Evolutionary conservation across 805 yeast genomes (phyloP), one percentile per base, ranked within the genome.

Genomic region (Sugiyamaella valdiviana): DNA sequence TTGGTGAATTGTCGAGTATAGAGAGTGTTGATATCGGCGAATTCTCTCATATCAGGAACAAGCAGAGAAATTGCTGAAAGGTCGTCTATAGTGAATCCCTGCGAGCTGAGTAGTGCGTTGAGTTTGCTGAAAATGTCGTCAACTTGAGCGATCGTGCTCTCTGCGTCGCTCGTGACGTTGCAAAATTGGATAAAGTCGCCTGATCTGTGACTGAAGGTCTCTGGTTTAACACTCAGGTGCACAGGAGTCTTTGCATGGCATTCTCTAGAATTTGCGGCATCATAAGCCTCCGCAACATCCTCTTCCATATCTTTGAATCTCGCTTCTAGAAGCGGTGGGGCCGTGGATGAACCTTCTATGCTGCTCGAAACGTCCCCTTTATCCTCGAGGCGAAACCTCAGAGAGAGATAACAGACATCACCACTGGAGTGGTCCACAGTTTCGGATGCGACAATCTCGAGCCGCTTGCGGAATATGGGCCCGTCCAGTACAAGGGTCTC

Each of bases 401-500:
- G 63, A 40, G 72, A 74, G 54, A 85, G 67, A 57, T 83, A 87
- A 57, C 77, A 79, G 0, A 89, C 95, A 52, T 83, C 90, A 57
- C 79, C 89, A 45, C 70, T 52, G 0, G 81, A 67, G 52, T 75
- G 80, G 16, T 72, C 63, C 1, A 77, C 66, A 1, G 75, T 63
- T 23, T 70, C 60, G 14, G 62, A 62, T 1, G 72, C 67, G 1
- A 57, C 63, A 15, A 84, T 65, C 6, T 65, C 68, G 39, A 73
- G 48, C 36, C 78, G 80, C 41, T 76, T 70, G 26, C 67, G 68
- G 68, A 91, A 93, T 51, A 87, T 82, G 0, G 96, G 95, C 1
- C 95, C 87, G 64, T 93, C 96, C 23, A 93, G 70, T 2, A 91
- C 98, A 56, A 91, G 69, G 0, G 96, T 83, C 64, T 93, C 99